Base-by-base conservation (phyloP, 768 basidiomycete species). In the Nevesoporus exiguus region DNA sequence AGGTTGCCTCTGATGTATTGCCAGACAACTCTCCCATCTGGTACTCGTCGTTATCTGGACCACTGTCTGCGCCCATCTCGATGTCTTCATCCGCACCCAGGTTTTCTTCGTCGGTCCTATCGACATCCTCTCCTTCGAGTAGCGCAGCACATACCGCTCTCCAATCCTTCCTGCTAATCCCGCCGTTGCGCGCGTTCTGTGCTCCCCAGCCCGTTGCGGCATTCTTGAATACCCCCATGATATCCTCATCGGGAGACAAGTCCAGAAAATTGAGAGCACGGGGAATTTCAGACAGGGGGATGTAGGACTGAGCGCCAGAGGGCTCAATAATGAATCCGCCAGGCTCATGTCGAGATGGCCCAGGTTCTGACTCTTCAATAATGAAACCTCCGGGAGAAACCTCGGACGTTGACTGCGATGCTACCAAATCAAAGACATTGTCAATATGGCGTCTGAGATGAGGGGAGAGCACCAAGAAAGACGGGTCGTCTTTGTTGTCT, bases 81-180 rank as follows among this genome's bases (percentile, higher is more conserved):
- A 56, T 22, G 17, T 61, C 60, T 51, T 66, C 61, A 36, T 47
- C 60, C 21, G 22, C 56, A 14, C 29, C 39, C 25, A 17, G 49
- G 22, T 48, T 29, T 47, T 56, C 60, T 44, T 51, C 61, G 25
- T 46, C 57, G 33, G 61, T 66, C 36, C 67, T 71, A 21, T 67
- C 70, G 3, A 3, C 19, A 15, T 66, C 60, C 21, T 65, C 69
- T 42, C 71, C 72, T 54, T 83, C 85, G 5, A 93, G 74, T 13
- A 93, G 72, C 5, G 86, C 86, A 10, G 85, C 83, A 65, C 90
- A 93, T 5, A 93, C 86, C 13, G 88, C 78, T 34, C 87, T 80
- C 87, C 88, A 93, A 64, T 92, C 90, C 27, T 83, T 82, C 46
- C 77, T 73, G 59, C 77, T 80, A 24, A 93, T 79, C 41, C 71